Percentiles rank a stretch among this genome's conserved stretches.
phyloP scores from a whole-genome alignment of 2,329 filamentous ascomycete species.

The Ceratocystis cacaofunesta region DNA sequence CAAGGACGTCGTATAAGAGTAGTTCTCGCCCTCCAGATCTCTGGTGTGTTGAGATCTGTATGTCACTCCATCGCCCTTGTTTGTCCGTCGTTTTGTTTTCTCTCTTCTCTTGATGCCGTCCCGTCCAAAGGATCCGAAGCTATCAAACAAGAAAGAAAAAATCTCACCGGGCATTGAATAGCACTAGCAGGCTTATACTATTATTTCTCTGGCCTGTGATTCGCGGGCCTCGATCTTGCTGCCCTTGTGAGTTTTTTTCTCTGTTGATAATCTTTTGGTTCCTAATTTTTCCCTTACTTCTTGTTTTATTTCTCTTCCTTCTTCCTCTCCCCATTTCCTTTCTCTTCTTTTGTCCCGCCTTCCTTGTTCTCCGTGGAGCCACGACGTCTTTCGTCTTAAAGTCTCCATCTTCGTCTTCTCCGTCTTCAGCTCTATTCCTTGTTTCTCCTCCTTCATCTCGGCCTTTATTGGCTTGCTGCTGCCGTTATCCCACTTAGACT shows the following conservation, averaged over 20 bases:
- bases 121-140: not conserved
- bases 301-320: not conserved
- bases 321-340: not conserved
- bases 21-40: too few species aligned
- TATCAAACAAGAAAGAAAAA: not conserved
- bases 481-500: not conserved
- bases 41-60: not conserved
- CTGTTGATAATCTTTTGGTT: not conserved
- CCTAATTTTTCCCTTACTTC: not conserved
- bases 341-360: not conserved
- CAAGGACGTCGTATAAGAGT: too few species aligned
- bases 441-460: not conserved
- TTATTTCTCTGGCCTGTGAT: conserved; percentile 7
- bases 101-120: not conserved
- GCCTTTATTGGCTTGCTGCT: conserved; percentile 1
- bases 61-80: too few species aligned
- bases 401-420: not conserved
- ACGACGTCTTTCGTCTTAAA: not conserved
- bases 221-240: conserved; percentile 4
- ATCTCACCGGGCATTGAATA: not conserved
- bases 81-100: not conserved
- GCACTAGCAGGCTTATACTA: not conserved
- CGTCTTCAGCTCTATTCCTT: not conserved
- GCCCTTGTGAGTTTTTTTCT: not conserved
- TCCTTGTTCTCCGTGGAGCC: not conserved